phyloP scores from a whole-genome alignment of 2,329 filamentous ascomycete genomes.

The Lanzia echinophila region DNA sequence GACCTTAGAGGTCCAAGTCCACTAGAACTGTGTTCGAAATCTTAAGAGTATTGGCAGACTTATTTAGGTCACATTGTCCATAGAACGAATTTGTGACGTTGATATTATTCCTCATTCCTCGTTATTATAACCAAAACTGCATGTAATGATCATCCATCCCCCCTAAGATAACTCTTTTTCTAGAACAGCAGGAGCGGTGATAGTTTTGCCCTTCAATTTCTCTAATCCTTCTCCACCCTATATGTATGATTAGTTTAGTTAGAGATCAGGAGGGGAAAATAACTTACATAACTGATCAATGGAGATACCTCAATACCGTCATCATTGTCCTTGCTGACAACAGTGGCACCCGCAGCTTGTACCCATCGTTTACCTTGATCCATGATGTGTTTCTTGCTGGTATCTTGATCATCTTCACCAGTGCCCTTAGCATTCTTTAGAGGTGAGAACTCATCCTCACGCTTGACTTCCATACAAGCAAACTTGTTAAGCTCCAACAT shows the following conservation, averaged over 20 bases:
- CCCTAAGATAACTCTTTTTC: conserved; percentile 35
- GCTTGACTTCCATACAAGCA: conserved; percentile 89
- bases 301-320: conserved; percentile 85
- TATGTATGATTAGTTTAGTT: conserved; percentile 34
- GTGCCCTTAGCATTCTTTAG: conserved; percentile 85
- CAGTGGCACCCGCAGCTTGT: conserved; percentile 66
- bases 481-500: conserved; percentile 81
- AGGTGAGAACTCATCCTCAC: conserved; percentile 96
- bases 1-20: no score
- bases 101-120: neutral
- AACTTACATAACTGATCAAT: conserved; percentile 88
- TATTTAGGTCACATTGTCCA: no score
- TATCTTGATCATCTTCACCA: conserved; percentile 89
- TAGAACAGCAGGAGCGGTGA: conserved; percentile 47
- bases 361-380: conserved; percentile 83
- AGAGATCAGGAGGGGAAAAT: neutral
- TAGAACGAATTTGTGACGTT: neutral
- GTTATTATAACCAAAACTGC: neutral
- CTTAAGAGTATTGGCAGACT: no score
- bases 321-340: conserved; percentile 56
- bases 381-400: conserved; percentile 86
- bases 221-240: conserved; percentile 59
- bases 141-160: neutral
- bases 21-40: neutral
- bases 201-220: conserved; percentile 44